Percentiles rank a stretch among this genome's conserved stretches.
Evolutionary conservation across 1,284 basidiomycete genomes (phyloP).

Genomic region (Cryptococcus sp.): DNA sequence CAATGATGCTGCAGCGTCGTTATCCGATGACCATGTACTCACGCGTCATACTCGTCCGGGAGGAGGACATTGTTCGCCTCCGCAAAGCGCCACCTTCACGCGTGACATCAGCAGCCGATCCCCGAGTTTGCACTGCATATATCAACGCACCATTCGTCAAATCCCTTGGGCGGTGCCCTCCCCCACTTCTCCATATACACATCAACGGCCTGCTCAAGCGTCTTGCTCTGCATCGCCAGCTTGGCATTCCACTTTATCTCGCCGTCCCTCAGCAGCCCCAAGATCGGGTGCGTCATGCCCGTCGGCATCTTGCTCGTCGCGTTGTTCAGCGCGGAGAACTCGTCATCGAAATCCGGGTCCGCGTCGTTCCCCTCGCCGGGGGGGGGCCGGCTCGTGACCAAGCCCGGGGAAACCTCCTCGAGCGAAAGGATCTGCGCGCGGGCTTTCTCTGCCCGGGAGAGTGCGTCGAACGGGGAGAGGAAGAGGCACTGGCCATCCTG

Average conservation of each 20-base stretch:
- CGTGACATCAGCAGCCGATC: not conserved
- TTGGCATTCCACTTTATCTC: slow-evolving; percentile 51
- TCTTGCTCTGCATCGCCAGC: slow-evolving; percentile 50
- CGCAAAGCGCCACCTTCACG: slow-evolving; percentile 40
- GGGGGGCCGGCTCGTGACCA: slow-evolving; percentile 25
- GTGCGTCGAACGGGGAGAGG: slow-evolving; percentile 46
- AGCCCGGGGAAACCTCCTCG: slow-evolving; percentile 37
- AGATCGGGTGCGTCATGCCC: slow-evolving; percentile 47
- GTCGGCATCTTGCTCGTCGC: slow-evolving; percentile 10
- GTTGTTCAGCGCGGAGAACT: slow-evolving; percentile 21
- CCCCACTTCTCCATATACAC: slow-evolving; percentile 51
- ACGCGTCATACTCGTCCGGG: slow-evolving; percentile 50
- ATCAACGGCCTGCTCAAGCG: slow-evolving; percentile 51
- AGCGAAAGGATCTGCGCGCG: slow-evolving; percentile 34
- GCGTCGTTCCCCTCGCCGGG: slow-evolving; percentile 17
- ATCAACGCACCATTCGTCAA: slow-evolving; percentile 45
- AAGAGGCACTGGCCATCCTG: slow-evolving; percentile 48
- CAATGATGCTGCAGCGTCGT: not conserved
- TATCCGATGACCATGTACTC: slow-evolving; percentile 18
- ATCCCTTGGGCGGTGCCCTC: slow-evolving; percentile 50
- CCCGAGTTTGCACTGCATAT: not conserved
- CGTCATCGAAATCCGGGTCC: slow-evolving; percentile 30
- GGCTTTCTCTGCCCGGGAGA: slow-evolving; percentile 37
- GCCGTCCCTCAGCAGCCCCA: slow-evolving; percentile 51
- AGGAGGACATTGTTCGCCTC: slow-evolving; percentile 38